phyloP scores from a whole-genome alignment of 2,329 filamentous ascomycete species.

The Elsinoe arachidis region DNA sequence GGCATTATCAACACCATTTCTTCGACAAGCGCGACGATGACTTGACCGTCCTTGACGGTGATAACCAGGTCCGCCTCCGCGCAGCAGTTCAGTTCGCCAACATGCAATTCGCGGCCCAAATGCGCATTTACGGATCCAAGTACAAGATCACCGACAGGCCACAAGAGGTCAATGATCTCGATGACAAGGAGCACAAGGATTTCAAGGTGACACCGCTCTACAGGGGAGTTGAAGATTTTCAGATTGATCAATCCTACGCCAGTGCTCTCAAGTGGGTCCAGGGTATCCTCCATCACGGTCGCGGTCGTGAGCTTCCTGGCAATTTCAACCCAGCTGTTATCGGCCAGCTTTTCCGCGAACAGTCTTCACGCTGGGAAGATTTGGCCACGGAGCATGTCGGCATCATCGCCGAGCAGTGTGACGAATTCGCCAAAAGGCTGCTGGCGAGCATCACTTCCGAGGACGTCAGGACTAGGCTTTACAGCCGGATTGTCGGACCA shows the following conservation, averaged over 20 bases:
- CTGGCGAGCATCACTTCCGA: conserved; percentile 32
- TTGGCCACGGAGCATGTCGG: conserved; percentile 33
- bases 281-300: conserved; percentile 33
- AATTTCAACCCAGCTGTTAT: conserved; percentile 54
- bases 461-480: conserved; percentile 33
- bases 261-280: conserved; percentile 36
- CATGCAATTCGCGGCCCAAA: conserved; percentile 37
- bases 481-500: conserved; percentile 32
- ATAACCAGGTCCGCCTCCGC: conserved; percentile 39
- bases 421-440: conserved; percentile 29
- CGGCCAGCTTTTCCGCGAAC: conserved; percentile 50
- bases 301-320: conserved; percentile 51
- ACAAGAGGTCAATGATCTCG: conserved; percentile 13
- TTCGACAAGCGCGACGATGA: background rate
- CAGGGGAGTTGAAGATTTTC: conserved; percentile 14
- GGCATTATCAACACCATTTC: conserved; percentile 1
- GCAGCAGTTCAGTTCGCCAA: conserved; percentile 47
- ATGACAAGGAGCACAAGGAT: conserved; percentile 18
- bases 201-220: conserved; percentile 15
- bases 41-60: background rate
- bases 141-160: conserved; percentile 26
- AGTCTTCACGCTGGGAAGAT: conserved; percentile 46
- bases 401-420: conserved; percentile 27
- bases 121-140: conserved; percentile 37
- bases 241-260: conserved; percentile 11